Conservation (phyloP, 2,329 filamentous ascomycete genomes). For the Calycina herbarum region DNA sequence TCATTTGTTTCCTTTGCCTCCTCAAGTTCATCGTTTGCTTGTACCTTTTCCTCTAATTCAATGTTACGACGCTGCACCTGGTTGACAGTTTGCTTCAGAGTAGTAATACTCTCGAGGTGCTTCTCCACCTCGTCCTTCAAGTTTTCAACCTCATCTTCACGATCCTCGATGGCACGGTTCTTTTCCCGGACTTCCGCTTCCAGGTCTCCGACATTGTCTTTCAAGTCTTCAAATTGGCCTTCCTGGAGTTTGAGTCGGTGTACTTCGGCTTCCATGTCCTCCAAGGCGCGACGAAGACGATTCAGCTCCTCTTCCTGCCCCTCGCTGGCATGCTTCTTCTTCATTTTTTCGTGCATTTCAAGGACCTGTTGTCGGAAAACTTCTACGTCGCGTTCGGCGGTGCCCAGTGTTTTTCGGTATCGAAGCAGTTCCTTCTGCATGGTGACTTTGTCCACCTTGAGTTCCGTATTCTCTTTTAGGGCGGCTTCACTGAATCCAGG, state of each 20-base stretch:
- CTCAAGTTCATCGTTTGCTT: conserved; percentile 51
- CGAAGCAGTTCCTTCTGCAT: conserved; percentile 84
- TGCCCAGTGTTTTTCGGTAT: conserved; percentile 80
- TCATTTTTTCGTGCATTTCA: conserved; percentile 79
- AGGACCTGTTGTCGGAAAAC: conserved; percentile 77
- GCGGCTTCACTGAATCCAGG: conserved; percentile 88
- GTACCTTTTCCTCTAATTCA: conserved; percentile 59
- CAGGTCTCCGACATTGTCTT: conserved; percentile 73
- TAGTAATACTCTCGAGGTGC: conserved; percentile 52
- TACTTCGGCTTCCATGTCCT: conserved; percentile 52
- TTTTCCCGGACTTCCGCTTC: conserved; percentile 76
- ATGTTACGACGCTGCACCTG: conserved; percentile 50
- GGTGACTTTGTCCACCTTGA: conserved; percentile 89
- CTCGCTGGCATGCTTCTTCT: conserved; percentile 72
- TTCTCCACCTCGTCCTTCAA: conserved; percentile 57
- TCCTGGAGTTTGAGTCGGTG: conserved; percentile 56
- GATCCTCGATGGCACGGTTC: conserved; percentile 69
- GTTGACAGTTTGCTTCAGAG: conserved; percentile 60
- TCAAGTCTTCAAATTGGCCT: conserved; percentile 64
- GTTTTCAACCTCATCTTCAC: conserved; percentile 72
- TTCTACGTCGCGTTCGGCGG: conserved; percentile 85
- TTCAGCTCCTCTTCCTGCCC: conserved; percentile 63
- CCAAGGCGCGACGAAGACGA: conserved; percentile 54
- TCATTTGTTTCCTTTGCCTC: conserved; percentile 59
- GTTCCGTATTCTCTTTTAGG: conserved; percentile 90